Evolutionary conservation across 2,329 filamentous ascomycete genomes (phyloP).

Genomic region (Teratosphaeria epicoccoides): DNA sequence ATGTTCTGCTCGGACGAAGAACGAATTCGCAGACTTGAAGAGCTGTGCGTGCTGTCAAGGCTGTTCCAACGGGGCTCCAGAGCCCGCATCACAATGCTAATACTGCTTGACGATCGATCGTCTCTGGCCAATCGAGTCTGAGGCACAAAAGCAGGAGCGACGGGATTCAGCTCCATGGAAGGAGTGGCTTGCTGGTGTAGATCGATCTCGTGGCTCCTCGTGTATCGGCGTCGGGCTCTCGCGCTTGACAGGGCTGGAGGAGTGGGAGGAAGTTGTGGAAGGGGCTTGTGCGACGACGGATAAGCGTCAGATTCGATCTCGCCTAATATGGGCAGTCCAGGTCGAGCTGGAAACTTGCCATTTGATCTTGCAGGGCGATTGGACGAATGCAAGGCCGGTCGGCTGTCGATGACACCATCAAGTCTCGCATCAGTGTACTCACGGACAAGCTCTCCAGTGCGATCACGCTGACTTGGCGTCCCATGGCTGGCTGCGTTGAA

Average conservation of each 20-base stretch:
- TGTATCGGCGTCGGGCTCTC: conserved; percentile 5
- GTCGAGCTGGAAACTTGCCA: background rate
- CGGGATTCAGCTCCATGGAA: conserved; percentile 15
- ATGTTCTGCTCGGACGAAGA: conserved; percentile 16
- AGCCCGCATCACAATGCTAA: background rate
- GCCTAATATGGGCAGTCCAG: background rate
- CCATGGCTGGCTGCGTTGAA: background rate
- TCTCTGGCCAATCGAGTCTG: conserved; percentile 15
- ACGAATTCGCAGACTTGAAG: conserved; percentile 11
- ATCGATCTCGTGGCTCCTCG: conserved; percentile 1
- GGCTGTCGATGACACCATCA: background rate
- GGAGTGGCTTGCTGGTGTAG: background rate
- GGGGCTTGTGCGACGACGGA: background rate
- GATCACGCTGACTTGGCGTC: background rate
- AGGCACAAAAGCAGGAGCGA: conserved; percentile 21
- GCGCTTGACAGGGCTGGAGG: conserved; percentile 5
- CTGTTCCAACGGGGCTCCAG: conserved; percentile 6
- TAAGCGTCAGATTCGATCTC: conserved; percentile 3
- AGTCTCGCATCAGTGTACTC: background rate
- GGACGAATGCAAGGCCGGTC: background rate
- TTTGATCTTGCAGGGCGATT: background rate
- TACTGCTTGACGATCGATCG: conserved; percentile 2
- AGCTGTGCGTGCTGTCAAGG: conserved; percentile 7
- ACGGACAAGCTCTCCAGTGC: too few relatives aligned
- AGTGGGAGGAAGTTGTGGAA: background rate